A percentile compares a stretch with the other conserved stretches of the same genome.
Conservation (phyloP, 1,284 basidiomycete genomes). For the Ustilago sp. region DNA sequence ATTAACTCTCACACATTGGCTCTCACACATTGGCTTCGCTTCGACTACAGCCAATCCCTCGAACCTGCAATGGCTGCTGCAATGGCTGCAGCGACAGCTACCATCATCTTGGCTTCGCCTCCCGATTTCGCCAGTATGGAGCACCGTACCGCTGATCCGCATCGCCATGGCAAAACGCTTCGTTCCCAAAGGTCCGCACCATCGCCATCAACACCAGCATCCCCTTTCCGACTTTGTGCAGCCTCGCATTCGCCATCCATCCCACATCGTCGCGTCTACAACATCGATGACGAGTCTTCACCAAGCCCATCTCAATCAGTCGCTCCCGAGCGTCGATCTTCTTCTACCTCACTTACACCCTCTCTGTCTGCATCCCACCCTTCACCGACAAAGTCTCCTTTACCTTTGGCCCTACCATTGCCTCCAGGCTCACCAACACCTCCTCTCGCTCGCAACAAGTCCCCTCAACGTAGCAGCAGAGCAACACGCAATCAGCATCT, state of each 20-base stretch:
- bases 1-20: too few species aligned
- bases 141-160: conserved; percentile 26
- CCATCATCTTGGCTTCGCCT: conserved; percentile 38
- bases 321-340: conserved; percentile 11
- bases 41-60: not conserved
- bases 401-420: conserved; percentile 18
- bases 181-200: conserved; percentile 33
- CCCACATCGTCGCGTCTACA: conserved; percentile 41
- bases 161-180: conserved; percentile 23
- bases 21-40: too few species aligned
- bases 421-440: conserved; percentile 24
- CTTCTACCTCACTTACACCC: conserved; percentile 22
- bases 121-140: conserved; percentile 42
- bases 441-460: conserved; percentile 30
- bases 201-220: conserved; percentile 32
- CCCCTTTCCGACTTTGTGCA: conserved; percentile 20
- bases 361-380: conserved; percentile 33
- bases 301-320: conserved; percentile 8
- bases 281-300: conserved; percentile 28
- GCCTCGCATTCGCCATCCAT: conserved; percentile 30
- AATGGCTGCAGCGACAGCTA: conserved; percentile 42
- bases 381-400: conserved; percentile 14
- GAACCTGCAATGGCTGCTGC: conserved; percentile 33
- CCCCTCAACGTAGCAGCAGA: conserved; percentile 34
- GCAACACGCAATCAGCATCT: conserved; percentile 40